phyloP scores from a whole-genome alignment of 176 grass and related monocot genomes.

The Luzula sylvatica region DNA sequence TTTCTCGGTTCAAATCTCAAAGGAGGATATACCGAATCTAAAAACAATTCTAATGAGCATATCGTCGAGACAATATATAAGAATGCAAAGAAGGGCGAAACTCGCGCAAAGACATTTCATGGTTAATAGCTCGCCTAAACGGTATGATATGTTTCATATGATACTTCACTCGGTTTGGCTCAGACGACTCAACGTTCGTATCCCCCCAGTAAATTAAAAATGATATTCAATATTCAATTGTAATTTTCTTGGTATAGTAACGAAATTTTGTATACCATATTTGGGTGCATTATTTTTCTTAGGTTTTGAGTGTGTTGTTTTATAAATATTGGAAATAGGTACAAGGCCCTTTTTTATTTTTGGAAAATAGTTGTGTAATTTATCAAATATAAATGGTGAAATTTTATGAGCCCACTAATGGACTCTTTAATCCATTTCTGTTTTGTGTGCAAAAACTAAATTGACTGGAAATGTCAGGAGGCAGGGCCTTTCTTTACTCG shows the following conservation, averaged over 20 bases:
- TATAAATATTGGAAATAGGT: neutral
- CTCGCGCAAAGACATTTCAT: slow-evolving; percentile 52
- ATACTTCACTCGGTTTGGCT: slow-evolving; percentile 88
- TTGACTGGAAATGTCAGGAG: no score
- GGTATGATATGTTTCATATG: slow-evolving; percentile 81
- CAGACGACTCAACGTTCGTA: slow-evolving; percentile 53
- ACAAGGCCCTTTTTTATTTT: neutral
- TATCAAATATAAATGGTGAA: no score
- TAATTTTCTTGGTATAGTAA: slow-evolving; percentile 3
- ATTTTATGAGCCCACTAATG: no score
- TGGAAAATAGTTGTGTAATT: neutral
- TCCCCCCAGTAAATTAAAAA: slow-evolving; percentile 6
- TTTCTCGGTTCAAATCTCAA: slow-evolving; percentile 48
- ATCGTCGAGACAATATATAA: slow-evolving; percentile 58
- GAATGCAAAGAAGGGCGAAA: slow-evolving; percentile 49
- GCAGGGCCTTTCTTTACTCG: no score
- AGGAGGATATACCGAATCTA: slow-evolving; percentile 48
- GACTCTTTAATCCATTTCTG: no score
- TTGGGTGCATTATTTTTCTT: no score
- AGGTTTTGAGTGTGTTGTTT: no score
- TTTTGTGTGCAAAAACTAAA: no score
- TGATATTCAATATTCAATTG: neutral
- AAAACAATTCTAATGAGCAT: slow-evolving; percentile 44
- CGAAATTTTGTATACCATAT: slow-evolving; percentile 1
- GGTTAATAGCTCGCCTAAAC: slow-evolving; percentile 35